These are phyloP conservation scores for Perkinsus olseni DNA, from an alignment of 169 alveolate species.

Conservation along the genomic window DNA sequence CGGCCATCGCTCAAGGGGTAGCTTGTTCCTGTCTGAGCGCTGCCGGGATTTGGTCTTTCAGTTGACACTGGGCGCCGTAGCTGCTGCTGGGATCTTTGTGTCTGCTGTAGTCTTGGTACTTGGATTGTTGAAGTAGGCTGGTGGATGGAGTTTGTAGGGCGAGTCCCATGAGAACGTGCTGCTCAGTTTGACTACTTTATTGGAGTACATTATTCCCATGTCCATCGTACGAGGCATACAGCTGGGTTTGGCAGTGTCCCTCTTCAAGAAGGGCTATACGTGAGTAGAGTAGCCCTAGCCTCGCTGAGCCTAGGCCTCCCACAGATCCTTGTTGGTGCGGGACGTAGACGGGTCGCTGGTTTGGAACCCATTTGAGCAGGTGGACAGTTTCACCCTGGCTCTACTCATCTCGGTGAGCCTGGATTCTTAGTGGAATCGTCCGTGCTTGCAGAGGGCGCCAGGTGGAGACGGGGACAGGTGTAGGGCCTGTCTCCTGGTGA, in stretches of 20 bases:
- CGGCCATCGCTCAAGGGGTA: neutral
- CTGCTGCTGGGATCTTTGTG: neutral
- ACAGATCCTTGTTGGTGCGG: neutral
- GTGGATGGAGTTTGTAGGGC: neutral
- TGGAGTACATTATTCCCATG: neutral
- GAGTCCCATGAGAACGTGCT: neutral
- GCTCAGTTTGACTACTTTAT: neutral
- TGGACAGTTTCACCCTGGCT: neutral
- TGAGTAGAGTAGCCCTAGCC: neutral
- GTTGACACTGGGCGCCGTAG: neutral
- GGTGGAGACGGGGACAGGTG: too few species aligned
- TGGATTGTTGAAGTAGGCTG: neutral
- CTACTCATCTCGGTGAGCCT: neutral
- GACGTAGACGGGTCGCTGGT: neutral
- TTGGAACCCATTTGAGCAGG: neutral
- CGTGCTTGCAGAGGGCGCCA: too few species aligned
- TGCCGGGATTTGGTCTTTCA: neutral
- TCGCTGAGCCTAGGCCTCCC: neutral
- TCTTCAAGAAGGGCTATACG: neutral
- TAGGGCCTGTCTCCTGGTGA: too few species aligned
- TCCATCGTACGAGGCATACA: neutral
- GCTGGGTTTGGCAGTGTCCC: neutral
- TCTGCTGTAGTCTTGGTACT: neutral
- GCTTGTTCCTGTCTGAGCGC: neutral
- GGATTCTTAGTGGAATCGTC: neutral